Evolutionary conservation across 768 basidiomycete genomes (phyloP), one percentile per base, ranked within the genome.

Genomic region (Panaeolus cyanescens): DNA sequence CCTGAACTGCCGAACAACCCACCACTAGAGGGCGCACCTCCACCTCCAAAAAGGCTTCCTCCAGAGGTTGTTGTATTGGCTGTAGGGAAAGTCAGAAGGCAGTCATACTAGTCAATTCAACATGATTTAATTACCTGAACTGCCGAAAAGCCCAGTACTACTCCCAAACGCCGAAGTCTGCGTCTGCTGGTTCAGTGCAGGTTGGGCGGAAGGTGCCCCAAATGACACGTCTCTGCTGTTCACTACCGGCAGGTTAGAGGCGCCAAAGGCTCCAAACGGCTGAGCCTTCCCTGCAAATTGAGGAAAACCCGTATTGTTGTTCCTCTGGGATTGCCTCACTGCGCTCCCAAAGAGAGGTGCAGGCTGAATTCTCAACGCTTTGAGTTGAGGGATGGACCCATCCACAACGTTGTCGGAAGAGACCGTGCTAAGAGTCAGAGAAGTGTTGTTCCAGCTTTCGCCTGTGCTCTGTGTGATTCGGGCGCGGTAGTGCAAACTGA

Each of bases 401-500:
- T 50, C 45, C 5, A 61, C 69, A 2, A 71, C 56, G 2, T 69
- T 72, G 33, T 78, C 77, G 2, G 74, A 77, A 3, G 74, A 71
- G 20, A 79, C 79, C 1, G 86, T 86, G 70, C 82, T 86, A 30
- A 89, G 74, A 5, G 79, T 83, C 32, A 88, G 74, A 1, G 75
- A 62, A 1, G 82, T 76, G 60, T 80, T 73, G 22, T 66, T 76
- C 87, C 87, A 89, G 62, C 86, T 83, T 65, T 89, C 87, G 12
- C 87, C 87, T 0, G 87, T 86, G 64, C 69, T 70, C 64, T 89
- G 86, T 0, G 68, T 72, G 55, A 88, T 75, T 30, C 77, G 74
- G 0, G 85, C 85, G 25, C 83, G 82, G 65, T 87, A 88, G 61
- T 85, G 80, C 9, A 89, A 75, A 2, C 77, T 63, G 25, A 86